phyloP scores from a whole-genome alignment of 805 yeast species.

The Teunomyces tritomae region DNA sequence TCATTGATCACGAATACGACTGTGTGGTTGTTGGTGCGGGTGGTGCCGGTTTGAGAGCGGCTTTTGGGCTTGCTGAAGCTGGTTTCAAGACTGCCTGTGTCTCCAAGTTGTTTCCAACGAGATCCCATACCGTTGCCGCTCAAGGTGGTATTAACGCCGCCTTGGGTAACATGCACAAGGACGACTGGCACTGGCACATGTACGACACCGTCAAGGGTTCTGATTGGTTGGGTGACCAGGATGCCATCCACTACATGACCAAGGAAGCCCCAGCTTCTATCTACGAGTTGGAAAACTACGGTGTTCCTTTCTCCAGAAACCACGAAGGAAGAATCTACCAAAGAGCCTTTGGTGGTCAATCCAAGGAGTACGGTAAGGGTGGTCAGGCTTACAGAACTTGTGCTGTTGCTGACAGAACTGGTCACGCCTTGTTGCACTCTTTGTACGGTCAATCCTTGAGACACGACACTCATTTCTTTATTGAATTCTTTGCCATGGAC shows the following conservation, averaged over 20 bases:
- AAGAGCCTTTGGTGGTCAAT: constrained; percentile 98
- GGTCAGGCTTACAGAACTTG: constrained; percentile 99
- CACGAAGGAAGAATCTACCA: constrained; percentile 96
- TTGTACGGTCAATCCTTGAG: constrained; percentile 94
- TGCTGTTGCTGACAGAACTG: constrained; percentile 99
- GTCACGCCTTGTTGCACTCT: constrained; percentile 94
- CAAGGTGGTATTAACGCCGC: constrained; percentile 99
- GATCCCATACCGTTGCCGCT: constrained; percentile 98
- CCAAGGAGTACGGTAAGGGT: constrained; percentile 93
- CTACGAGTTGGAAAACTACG: constrained; percentile 95
- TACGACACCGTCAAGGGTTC: constrained; percentile 99
- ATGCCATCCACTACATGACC: constrained; percentile 98
- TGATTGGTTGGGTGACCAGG: constrained; percentile 99
- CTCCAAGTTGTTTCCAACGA: constrained; percentile 94
- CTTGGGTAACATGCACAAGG: constrained; percentile 95
- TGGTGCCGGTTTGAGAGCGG: constrained; percentile 98
- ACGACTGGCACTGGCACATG: constrained; percentile 99
- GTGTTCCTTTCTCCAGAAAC: constrained; percentile 97
- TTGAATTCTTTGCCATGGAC: constrained; percentile 95
- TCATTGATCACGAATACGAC: constrained; percentile 96
- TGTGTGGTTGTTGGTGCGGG: constrained; percentile 98
- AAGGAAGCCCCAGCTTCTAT: constrained; percentile 95
- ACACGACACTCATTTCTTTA: constrained; percentile 96
- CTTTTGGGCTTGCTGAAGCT: constrained; percentile 94
- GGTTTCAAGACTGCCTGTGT: constrained; percentile 98